Conservation (phyloP, 257 asterid genomes). For the Dorcoceras hygrometricum region DNA sequence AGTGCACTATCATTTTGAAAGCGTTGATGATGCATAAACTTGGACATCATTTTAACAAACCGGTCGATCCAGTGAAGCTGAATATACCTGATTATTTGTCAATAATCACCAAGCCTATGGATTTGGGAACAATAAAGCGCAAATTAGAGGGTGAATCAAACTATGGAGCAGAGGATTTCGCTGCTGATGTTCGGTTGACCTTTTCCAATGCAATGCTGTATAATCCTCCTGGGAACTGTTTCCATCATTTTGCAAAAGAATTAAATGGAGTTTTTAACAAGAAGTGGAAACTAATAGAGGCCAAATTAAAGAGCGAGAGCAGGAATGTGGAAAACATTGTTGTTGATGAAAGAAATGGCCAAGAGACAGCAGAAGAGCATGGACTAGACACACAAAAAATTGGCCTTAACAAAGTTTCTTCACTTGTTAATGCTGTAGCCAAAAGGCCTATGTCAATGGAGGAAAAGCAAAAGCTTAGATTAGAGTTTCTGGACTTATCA, state of each 20-base stretch:
- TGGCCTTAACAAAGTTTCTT: slow-evolving; percentile 24
- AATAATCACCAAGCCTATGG: slow-evolving; percentile 69
- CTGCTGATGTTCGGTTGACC: slow-evolving; percentile 65
- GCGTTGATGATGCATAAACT: slow-evolving; percentile 41
- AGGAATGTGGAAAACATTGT: slow-evolving; percentile 21
- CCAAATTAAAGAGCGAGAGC: slow-evolving; percentile 34
- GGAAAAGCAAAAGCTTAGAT: slow-evolving; percentile 39
- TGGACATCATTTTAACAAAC: slow-evolving; percentile 45
- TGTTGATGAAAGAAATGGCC: slow-evolving; percentile 29
- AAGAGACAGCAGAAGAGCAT: slow-evolving; percentile 23
- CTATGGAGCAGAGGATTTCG: slow-evolving; percentile 55
- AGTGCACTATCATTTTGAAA: slow-evolving; percentile 46
- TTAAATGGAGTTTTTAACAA: slow-evolving; percentile 40
- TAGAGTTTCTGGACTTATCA: slow-evolving; percentile 35
- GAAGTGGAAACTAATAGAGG: slow-evolving; percentile 56
- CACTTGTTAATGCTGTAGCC: slow-evolving; percentile 22
- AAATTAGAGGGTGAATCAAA: slow-evolving; percentile 52
- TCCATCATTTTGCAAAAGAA: slow-evolving; percentile 50
- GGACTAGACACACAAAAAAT: slow-evolving; percentile 14
- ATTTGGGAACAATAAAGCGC: slow-evolving; percentile 65
- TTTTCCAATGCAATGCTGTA: slow-evolving; percentile 73
- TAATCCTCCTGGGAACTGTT: slow-evolving; percentile 52
- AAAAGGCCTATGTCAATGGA: slow-evolving; percentile 34
- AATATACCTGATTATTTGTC: slow-evolving; percentile 71
- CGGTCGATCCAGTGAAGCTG: slow-evolving; percentile 75